phyloP scores from a whole-genome alignment of 306 rosid genomes.

The Castanea mollissima region DNA sequence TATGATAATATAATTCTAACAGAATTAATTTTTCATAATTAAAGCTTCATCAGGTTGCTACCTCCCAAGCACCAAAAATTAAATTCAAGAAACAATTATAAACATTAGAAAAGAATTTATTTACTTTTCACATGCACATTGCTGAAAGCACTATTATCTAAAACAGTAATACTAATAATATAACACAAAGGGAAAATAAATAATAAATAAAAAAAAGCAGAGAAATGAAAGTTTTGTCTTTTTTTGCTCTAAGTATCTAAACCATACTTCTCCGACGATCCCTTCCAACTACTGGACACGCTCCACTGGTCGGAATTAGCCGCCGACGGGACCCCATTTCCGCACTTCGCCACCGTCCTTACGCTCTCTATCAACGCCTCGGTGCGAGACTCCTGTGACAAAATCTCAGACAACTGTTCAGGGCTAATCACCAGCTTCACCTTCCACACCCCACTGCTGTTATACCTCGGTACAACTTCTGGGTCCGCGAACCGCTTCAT shows the following conservation, averaged over 20 bases:
- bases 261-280: conserved; percentile 28
- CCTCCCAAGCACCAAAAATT: no score
- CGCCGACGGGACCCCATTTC: conserved; percentile 41
- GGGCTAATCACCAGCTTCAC: conserved; percentile 79
- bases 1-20: no score
- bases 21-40: no score
- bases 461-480: conserved; percentile 60
- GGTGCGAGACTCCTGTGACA: conserved; percentile 64
- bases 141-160: background rate
- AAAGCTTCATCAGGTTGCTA: no score
- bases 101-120: background rate
- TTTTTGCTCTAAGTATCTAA: conserved; percentile 8
- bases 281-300: conserved; percentile 58
- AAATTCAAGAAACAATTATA: no score
- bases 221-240: background rate
- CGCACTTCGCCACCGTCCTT: conserved; percentile 80
- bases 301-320: conserved; percentile 67
- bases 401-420: conserved; percentile 64
- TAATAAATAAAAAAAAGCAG: background rate
- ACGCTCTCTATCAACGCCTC: conserved; percentile 77
- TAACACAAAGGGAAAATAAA: background rate
- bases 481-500: conserved; percentile 37
- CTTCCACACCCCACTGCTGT: conserved; percentile 71
- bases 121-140: background rate
- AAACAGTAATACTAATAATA: background rate